phyloP scores from a whole-genome alignment of 306 rosid species.

The Psophocarpus tetragonolobus region DNA sequence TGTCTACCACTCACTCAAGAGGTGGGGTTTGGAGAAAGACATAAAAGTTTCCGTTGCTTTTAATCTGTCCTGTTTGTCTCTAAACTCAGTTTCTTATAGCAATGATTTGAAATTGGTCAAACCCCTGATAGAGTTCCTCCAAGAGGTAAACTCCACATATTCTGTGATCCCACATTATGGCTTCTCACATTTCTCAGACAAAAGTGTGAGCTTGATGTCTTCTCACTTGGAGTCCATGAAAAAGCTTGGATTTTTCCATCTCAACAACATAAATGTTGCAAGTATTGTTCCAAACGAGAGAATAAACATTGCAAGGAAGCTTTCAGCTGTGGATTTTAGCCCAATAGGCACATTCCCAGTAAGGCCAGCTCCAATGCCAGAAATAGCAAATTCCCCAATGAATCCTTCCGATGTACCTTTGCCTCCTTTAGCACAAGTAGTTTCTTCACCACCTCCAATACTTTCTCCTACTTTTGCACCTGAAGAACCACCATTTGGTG shows the following conservation, averaged over 20 bases:
- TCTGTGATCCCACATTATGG: slow-evolving; percentile 47
- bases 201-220: slow-evolving; percentile 45
- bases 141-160: slow-evolving; percentile 57
- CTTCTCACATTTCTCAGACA: slow-evolving; percentile 44
- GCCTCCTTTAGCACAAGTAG: slow-evolving; percentile 56
- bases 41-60: slow-evolving; percentile 67
- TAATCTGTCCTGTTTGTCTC: slow-evolving; percentile 41
- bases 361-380: slow-evolving; percentile 64
- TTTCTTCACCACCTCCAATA: slow-evolving; percentile 51
- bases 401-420: slow-evolving; percentile 52
- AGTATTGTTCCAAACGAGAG: slow-evolving; percentile 29
- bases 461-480: slow-evolving; percentile 46
- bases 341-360: slow-evolving; percentile 45
- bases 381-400: slow-evolving; percentile 58
- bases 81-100: slow-evolving; percentile 23
- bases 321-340: slow-evolving; percentile 40
- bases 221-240: slow-evolving; percentile 52
- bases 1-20: slow-evolving; percentile 62
- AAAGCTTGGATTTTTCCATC: slow-evolving; percentile 55
- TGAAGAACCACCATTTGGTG: slow-evolving; percentile 44
- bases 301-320: slow-evolving; percentile 56
- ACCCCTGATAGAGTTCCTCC: slow-evolving; percentile 56
- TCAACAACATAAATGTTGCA: slow-evolving; percentile 43
- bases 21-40: slow-evolving; percentile 86
- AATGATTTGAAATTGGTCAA: slow-evolving; percentile 43